Conservation (phyloP, 148 eudicot species). For the Polygonum aviculare region DNA sequence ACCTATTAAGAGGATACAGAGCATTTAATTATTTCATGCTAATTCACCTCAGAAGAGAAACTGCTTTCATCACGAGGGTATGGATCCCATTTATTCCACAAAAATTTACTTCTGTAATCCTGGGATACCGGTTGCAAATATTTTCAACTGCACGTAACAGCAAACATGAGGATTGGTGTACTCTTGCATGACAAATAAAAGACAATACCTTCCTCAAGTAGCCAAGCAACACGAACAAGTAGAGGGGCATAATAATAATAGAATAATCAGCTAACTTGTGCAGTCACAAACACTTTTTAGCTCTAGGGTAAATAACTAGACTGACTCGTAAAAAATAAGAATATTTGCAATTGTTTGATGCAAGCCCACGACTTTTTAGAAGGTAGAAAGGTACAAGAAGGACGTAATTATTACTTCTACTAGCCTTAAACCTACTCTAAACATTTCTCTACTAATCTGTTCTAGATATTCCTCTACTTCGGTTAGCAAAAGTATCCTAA, state of each 20-base stretch:
- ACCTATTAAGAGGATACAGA: background rate
- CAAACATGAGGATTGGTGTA: background rate
- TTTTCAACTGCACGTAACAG: conserved; percentile 59
- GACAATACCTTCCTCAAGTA: background rate
- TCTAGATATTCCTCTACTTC: no score
- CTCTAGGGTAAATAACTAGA: no score
- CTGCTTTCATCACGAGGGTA: conserved; percentile 59
- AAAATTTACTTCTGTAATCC: conserved; percentile 64
- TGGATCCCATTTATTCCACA: conserved; percentile 53
- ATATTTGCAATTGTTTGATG: no score
- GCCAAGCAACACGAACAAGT: background rate
- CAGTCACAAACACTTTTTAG: no score
- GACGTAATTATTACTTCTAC: no score
- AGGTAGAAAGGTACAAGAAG: no score
- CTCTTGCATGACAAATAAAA: background rate
- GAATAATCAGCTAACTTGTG: no score
- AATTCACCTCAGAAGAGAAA: conserved; percentile 61
- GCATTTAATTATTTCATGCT: background rate
- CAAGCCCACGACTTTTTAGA: background rate
- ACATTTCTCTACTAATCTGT: no score
- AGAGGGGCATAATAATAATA: background rate
- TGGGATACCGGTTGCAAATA: conserved; percentile 82
- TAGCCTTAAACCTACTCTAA: no score
- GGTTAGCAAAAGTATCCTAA: no score
- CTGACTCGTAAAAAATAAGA: no score